A percentile compares a stretch with the other conserved stretches of the same genome.
phyloP scores from a whole-genome alignment of 257 asterid species.

The Ocimum tenuiflorum region DNA sequence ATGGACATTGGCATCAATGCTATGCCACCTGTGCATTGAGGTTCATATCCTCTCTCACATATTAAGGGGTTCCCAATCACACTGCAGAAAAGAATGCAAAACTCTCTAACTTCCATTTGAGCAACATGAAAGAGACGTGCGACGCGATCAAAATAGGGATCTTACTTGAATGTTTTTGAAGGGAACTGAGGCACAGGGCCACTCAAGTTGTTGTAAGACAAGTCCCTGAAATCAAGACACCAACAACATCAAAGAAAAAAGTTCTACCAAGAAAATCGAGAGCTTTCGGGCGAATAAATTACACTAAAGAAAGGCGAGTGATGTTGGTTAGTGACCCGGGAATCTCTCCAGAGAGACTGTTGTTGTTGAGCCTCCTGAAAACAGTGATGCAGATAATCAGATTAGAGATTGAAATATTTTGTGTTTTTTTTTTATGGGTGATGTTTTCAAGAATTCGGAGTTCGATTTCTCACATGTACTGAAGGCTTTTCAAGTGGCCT shows the following conservation, averaged over 20 bases:
- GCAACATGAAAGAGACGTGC: neutral
- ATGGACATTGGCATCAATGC: conserved; percentile 85
- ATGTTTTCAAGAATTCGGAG: neutral
- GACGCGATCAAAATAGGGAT: neutral
- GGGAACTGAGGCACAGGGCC: conserved; percentile 80
- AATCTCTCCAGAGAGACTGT: conserved; percentile 69
- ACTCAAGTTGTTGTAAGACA: conserved; percentile 89
- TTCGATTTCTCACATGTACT: conserved; percentile 65
- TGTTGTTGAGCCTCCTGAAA: conserved; percentile 87
- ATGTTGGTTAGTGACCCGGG: conserved; percentile 64
- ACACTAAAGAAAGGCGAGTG: conserved; percentile 78
- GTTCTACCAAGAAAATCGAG: neutral
- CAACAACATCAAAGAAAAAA: conserved; percentile 1
- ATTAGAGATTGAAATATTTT: neutral
- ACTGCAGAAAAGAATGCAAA: conserved; percentile 31
- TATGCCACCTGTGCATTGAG: conserved; percentile 52
- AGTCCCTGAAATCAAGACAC: conserved; percentile 51
- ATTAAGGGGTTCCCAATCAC: conserved; percentile 75
- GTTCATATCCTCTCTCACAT: conserved; percentile 55
- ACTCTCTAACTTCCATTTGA: conserved; percentile 6
- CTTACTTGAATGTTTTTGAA: conserved; percentile 76
- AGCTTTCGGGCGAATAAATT: conserved; percentile 17
- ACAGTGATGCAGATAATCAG: conserved; percentile 12
- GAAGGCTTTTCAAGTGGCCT: conserved; percentile 52
- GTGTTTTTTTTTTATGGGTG: neutral